Base-by-base conservation (phyloP, 345 rosid species). In the Camelina sativa region DNA sequence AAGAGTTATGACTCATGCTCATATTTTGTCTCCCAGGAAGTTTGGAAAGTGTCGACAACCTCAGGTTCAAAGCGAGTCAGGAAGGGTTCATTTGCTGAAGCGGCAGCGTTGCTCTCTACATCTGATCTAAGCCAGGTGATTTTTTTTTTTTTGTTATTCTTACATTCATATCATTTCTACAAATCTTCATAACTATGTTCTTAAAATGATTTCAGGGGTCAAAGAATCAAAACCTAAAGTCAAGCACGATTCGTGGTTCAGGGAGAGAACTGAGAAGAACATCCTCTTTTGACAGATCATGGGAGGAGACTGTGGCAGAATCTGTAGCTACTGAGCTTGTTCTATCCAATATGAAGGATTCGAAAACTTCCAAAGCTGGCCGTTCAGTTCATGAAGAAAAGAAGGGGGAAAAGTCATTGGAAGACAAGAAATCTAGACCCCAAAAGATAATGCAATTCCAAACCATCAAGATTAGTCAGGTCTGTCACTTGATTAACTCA, bases 251-350 rank as follows among this genome's bases (percentile, higher is more conserved):
- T 65, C 81, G 78, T 46, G 74, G 86, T 61, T 75, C 92, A 34
- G 84, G 65, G 35, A 54, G 91, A 8, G 93, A 86, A 83, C 82
- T 95, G 60, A 84, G 99, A 83, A 85, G 99, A 79, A 89, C 99
- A 32, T 90, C 97, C 28, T 95, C 99, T 51, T 92, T 90, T 64
- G 99, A 90, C 82, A 84, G 97, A 85, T 78, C 89, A 73, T 92
- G 97, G 98, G 99, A 95, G 62, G 99, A 95, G 79, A 88, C 81
- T 35, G 91, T 92, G 37, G 99, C 99, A 62, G 99, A 95, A 79
- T 83, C 98, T 77, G 88, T 95, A 73, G 98, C 97, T 62, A 81
- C 84, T 83, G 98, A 92, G 78, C 91, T 92, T 59, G 92, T 94
- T 73, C 73, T 87, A 30, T 79, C 89, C 77, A 93, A 86, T 79